phyloP scores from a whole-genome alignment of 768 basidiomycete species.

The Amanita polypyramis region DNA sequence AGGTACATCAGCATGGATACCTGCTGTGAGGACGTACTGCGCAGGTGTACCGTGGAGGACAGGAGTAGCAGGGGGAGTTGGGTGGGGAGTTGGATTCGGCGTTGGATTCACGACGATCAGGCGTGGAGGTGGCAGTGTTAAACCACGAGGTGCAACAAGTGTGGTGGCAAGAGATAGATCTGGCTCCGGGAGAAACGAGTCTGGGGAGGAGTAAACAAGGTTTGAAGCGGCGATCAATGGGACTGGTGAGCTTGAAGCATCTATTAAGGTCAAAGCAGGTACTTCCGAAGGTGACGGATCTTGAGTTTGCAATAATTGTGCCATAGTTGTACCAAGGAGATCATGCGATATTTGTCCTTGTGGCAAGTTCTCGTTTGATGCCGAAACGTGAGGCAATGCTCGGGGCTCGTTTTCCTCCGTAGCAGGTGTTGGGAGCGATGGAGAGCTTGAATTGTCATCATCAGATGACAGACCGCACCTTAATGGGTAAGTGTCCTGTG shows the following conservation, averaged over 20 bases:
- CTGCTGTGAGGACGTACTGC: neutral
- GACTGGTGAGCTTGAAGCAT: slow-evolving; percentile 1
- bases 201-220: slow-evolving; percentile 3
- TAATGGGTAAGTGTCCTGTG: neutral
- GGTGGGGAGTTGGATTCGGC: slow-evolving; percentile 67
- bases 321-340: neutral
- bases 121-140: slow-evolving; percentile 28
- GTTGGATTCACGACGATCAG: slow-evolving; percentile 69
- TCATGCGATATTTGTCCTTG: neutral
- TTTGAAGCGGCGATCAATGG: slow-evolving; percentile 7
- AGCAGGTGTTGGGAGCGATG: slow-evolving; percentile 5
- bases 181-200: slow-evolving; percentile 2
- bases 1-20: neutral
- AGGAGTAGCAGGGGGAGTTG: slow-evolving; percentile 70
- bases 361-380: neutral
- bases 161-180: slow-evolving; percentile 9
- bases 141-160: slow-evolving; percentile 8
- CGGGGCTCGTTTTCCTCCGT: slow-evolving; percentile 2
- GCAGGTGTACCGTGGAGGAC: slow-evolving; percentile 15
- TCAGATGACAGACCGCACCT: neutral
- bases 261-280: slow-evolving; percentile 6
- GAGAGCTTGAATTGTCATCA: neutral
- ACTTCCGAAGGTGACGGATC: slow-evolving; percentile 8
- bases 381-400: neutral
- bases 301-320: slow-evolving; percentile 2